phyloP scores from a whole-genome alignment of 495 filamentous ascomycete genomes.

The Pseudevernia furfuracea region DNA sequence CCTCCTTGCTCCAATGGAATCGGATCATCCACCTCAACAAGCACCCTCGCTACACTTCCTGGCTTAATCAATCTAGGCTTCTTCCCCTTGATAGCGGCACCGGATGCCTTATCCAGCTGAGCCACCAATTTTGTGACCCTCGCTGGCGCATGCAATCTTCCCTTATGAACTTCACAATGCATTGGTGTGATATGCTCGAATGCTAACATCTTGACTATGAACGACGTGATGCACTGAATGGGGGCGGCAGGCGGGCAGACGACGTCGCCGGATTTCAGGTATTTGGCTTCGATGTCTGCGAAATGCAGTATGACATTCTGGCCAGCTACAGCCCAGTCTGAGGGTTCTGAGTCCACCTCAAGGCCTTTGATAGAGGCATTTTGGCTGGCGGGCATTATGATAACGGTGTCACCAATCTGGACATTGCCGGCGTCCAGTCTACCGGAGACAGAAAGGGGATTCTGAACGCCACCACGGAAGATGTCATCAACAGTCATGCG shows the following conservation, averaged over 20 bases:
- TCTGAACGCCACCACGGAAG: constrained; percentile 67
- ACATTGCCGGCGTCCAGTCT: constrained; percentile 77
- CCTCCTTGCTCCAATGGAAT: constrained; percentile 73
- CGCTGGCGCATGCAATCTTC: constrained; percentile 70
- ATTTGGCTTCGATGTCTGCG: constrained; percentile 72
- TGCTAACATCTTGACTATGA: constrained; percentile 75
- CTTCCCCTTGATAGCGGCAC: constrained; percentile 59
- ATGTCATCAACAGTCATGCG: constrained; percentile 77
- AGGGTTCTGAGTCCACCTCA: constrained; percentile 60
- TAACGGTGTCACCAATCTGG: constrained; percentile 72
- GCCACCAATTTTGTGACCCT: constrained; percentile 62
- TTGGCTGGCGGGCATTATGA: constrained; percentile 73
- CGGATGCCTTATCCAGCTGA: constrained; percentile 66
- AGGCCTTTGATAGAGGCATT: constrained; percentile 70
- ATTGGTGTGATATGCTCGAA: constrained; percentile 86
- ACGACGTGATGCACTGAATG: constrained; percentile 57
- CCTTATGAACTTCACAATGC: constrained; percentile 79
- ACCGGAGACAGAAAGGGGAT: constrained; percentile 72
- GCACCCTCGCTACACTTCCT: constrained; percentile 55
- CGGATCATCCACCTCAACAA: constrained; percentile 65
- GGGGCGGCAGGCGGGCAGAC: constrained; percentile 63
- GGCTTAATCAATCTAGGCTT: constrained; percentile 75
- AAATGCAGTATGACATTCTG: constrained; percentile 81
- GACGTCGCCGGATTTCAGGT: constrained; percentile 78
- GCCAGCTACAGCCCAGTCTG: constrained; percentile 92